phyloP scores from a whole-genome alignment of 1,284 basidiomycete species.

The Tilletia walkeri region DNA sequence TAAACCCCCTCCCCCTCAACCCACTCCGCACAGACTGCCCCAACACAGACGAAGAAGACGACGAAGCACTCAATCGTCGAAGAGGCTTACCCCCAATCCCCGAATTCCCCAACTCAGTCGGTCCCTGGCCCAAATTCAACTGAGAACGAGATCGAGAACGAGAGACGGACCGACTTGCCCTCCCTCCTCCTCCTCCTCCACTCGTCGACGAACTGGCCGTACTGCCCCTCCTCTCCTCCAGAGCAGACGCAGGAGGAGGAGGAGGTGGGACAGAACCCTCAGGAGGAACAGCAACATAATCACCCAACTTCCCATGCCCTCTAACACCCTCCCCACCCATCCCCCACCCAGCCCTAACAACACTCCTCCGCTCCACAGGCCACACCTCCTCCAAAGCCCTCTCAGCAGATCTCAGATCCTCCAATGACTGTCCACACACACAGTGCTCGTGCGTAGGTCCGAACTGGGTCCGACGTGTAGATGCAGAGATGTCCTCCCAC shows the following conservation, averaged over 20 bases:
- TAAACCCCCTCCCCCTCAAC: too few relatives aligned
- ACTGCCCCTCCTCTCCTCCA: constrained; percentile 4
- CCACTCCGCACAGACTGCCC: too few relatives aligned
- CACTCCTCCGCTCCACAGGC: constrained; percentile 37
- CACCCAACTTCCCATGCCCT: constrained; percentile 49
- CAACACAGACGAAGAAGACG: neutral
- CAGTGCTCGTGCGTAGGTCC: constrained; percentile 49
- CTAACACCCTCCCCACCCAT: constrained; percentile 23
- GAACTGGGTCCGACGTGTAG: constrained; percentile 34
- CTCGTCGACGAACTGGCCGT: neutral
- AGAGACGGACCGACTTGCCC: neutral
- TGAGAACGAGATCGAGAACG: neutral
- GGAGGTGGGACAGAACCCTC: too few relatives aligned
- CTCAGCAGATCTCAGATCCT: constrained; percentile 46
- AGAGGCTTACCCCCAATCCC: neutral
- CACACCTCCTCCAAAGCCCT: constrained; percentile 41
- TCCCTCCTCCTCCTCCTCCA: neutral
- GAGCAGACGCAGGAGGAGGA: neutral
- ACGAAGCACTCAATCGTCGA: neutral
- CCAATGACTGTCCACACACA: constrained; percentile 53
- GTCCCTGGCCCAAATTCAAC: neutral
- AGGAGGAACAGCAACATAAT: constrained; percentile 20
- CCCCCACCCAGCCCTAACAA: constrained; percentile 20
- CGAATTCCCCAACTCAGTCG: too few relatives aligned
- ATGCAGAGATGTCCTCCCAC: constrained; percentile 28